Conservation (phyloP, 345 rosid species). For the Gossypium sturtianum region DNA sequence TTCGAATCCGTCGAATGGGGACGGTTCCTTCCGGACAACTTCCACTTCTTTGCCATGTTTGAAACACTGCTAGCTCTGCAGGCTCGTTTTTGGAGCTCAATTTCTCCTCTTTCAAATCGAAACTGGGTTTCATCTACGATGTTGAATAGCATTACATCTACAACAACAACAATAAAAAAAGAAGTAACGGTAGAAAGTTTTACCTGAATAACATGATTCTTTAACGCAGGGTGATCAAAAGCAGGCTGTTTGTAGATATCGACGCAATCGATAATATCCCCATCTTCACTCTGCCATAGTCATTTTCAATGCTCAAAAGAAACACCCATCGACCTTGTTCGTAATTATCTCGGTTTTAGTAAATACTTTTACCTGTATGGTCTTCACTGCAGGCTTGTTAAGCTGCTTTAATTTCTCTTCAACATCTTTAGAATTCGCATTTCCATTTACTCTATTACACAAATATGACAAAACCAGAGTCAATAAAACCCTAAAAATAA, state of each 20-base stretch:
- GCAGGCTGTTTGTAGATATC: constrained; percentile 48
- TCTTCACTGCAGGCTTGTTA: constrained; percentile 43
- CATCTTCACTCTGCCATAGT: constrained; percentile 38
- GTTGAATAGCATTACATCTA: neutral
- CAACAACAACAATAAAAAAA: neutral
- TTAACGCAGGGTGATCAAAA: constrained; percentile 42
- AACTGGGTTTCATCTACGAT: constrained; percentile 43
- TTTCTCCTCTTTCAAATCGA: neutral
- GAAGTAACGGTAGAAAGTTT: neutral
- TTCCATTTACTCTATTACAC: constrained; percentile 14
- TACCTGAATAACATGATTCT: constrained; percentile 44
- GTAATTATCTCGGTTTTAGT: neutral
- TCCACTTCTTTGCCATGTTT: constrained; percentile 43
- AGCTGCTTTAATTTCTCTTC: constrained; percentile 32
- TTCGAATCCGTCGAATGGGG: constrained; percentile 38
- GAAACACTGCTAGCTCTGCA: constrained; percentile 15
- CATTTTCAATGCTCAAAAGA: neutral
- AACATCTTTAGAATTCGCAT: constrained; percentile 14
- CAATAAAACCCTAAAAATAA: neutral
- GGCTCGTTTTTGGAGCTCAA: neutral
- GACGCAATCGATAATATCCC: constrained; percentile 49
- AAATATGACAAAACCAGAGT: constrained; percentile 5
- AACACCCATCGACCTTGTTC: neutral
- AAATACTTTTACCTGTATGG: constrained; percentile 20
- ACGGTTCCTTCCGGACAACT: constrained; percentile 42